Percentiles rank a stretch among this genome's conserved stretches.
phyloP scores from a whole-genome alignment of 2,329 filamentous ascomycete species.

The Alternaria viburni region DNA sequence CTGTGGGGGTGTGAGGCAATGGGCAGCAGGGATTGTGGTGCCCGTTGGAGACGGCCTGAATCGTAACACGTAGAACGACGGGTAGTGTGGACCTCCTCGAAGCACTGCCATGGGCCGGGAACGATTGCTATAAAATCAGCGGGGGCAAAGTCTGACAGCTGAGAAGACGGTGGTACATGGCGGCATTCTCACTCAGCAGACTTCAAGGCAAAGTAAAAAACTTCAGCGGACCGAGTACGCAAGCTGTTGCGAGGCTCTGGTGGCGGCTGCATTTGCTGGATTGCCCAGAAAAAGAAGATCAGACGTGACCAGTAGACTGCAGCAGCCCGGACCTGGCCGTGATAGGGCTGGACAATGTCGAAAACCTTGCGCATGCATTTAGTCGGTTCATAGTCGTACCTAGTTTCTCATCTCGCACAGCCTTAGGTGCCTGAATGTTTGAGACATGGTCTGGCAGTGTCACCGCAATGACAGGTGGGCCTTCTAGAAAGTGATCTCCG shows the following conservation, averaged over 20 bases:
- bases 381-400: constrained; percentile 8
- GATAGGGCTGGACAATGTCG: constrained; percentile 26
- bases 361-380: constrained; percentile 18
- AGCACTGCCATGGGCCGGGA: constrained; percentile 17
- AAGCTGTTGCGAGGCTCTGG: constrained; percentile 1
- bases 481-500: constrained; percentile 19
- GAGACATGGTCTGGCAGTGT: constrained; percentile 2
- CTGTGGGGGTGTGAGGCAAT: constrained; percentile 40
- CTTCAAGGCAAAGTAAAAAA: constrained; percentile 14
- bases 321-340: constrained; percentile 22
- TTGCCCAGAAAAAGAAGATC: constrained; percentile 28
- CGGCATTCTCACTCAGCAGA: constrained; percentile 28
- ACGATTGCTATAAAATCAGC: constrained; percentile 23
- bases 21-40: constrained; percentile 29
- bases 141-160: constrained; percentile 24
- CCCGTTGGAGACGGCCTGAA: constrained; percentile 23
- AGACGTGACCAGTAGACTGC: constrained; percentile 31
- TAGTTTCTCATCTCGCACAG: constrained; percentile 6
- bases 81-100: constrained; percentile 18
- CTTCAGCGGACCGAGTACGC: constrained; percentile 15
- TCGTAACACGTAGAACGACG: constrained; percentile 24
- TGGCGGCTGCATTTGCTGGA: constrained; percentile 30
- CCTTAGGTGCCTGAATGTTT: constrained; percentile 8
- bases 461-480: constrained; percentile 11
- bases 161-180: constrained; percentile 17